These are phyloP conservation scores for Flaveria robusta DNA, from an alignment of 129 eudicot species.

Conservation along the genomic window DNA sequence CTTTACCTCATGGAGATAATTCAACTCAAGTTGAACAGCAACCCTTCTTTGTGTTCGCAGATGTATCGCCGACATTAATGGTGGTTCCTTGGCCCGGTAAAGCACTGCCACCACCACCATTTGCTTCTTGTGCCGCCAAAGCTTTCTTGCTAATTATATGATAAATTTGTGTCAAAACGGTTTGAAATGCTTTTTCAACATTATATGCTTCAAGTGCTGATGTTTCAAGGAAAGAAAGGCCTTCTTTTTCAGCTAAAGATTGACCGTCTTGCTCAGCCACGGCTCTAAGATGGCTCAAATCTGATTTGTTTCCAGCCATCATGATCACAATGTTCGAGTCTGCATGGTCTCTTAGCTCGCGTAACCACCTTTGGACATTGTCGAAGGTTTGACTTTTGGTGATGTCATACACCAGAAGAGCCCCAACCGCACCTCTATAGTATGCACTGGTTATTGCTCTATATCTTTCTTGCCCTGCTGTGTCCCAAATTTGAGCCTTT, in stretches of 20 bases:
- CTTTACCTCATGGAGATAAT: conserved; percentile 19
- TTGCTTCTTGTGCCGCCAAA: conserved; percentile 74
- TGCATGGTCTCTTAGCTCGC: conserved; percentile 82
- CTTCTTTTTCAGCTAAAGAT: conserved; percentile 81
- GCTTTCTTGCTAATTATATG: conserved; percentile 81
- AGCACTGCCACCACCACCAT: conserved; percentile 32
- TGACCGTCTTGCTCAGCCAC: conserved; percentile 75
- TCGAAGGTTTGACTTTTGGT: conserved; percentile 86
- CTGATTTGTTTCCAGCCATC: conserved; percentile 91
- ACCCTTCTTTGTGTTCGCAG: conserved; percentile 50
- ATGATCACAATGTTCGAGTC: conserved; percentile 85
- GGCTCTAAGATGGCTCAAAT: conserved; percentile 71
- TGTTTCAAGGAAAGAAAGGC: conserved; percentile 81
- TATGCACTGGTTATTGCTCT: conserved; percentile 88
- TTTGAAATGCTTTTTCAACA: conserved; percentile 76
- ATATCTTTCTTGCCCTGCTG: conserved; percentile 90
- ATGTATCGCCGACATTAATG: conserved; percentile 56
- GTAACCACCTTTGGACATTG: conserved; percentile 76
- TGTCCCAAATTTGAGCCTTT: conserved; percentile 94
- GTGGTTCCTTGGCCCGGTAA: conserved; percentile 84
- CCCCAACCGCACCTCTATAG: conserved; percentile 88
- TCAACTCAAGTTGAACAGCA: conserved; percentile 68
- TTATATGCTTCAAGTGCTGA: conserved; percentile 79
- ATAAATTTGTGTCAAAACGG: conserved; percentile 67
- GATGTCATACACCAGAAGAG: conserved; percentile 78